These are phyloP conservation scores for Lactifluus echinatus DNA, from an alignment of 768 basidiomycete species.

Conservation along the genomic window DNA sequence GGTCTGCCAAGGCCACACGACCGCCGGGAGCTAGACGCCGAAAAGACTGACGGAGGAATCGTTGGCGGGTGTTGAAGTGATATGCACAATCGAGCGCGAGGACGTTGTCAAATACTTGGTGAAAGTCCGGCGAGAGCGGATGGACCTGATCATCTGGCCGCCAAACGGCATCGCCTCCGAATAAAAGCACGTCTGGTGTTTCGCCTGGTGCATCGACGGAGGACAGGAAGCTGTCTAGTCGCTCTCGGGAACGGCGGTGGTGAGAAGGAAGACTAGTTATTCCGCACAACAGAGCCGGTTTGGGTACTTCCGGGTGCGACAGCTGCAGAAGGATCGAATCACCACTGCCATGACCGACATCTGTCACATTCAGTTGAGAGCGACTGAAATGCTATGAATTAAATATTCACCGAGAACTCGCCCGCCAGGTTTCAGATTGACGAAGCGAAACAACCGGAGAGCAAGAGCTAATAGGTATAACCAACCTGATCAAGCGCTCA, in stretches of 20 bases:
- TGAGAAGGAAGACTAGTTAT: constrained; percentile 50
- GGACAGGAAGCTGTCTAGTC: constrained; percentile 26
- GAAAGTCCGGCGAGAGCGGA: constrained; percentile 30
- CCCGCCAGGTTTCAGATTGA: constrained; percentile 33
- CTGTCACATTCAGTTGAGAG: constrained; percentile 27
- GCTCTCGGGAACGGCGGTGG: constrained; percentile 35
- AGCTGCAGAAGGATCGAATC: constrained; percentile 55
- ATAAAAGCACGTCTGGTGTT: constrained; percentile 32
- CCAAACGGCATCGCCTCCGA: constrained; percentile 46
- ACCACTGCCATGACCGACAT: constrained; percentile 62
- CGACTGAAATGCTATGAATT: neutral
- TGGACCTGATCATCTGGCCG: constrained; percentile 33
- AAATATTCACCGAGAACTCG: constrained; percentile 42
- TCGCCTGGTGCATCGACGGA: neutral
- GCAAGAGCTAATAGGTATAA: constrained; percentile 37
- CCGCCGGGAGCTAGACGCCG: constrained; percentile 41
- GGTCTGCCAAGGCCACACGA: constrained; percentile 50
- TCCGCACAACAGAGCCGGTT: constrained; percentile 42
- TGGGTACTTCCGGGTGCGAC: constrained; percentile 36
- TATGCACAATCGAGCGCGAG: constrained; percentile 64
- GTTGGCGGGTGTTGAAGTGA: constrained; percentile 47
- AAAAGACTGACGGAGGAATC: constrained; percentile 46
- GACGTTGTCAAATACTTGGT: constrained; percentile 37
- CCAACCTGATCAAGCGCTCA: neutral
- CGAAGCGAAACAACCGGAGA: constrained; percentile 38